These are phyloP conservation scores for Akebia trifoliata DNA, from an alignment of 164 flowering plant species.

Conservation along the genomic window DNA sequence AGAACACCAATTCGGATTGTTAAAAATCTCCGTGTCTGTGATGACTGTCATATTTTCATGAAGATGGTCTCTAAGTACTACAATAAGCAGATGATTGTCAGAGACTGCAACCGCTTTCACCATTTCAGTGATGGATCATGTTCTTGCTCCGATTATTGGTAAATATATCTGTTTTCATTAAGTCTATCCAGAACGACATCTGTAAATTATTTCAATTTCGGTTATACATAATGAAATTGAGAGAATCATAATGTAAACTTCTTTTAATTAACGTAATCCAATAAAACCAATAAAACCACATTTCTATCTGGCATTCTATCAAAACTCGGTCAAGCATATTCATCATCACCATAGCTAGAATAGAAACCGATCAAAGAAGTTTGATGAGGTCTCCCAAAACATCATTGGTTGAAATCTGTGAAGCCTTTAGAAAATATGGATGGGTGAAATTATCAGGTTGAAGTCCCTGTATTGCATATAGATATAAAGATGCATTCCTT, in stretches of 20 bases:
- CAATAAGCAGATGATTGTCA: constrained; percentile 16
- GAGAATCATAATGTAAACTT: too few relatives aligned
- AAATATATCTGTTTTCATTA: background rate
- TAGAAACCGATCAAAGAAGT: constrained; percentile 24
- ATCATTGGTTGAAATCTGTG: constrained; percentile 7
- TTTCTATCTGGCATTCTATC: constrained; percentile 23
- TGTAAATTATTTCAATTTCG: too few relatives aligned
- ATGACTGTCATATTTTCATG: constrained; percentile 25
- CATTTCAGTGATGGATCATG: constrained; percentile 26
- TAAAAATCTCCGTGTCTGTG: constrained; percentile 23
- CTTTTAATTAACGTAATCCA: too few relatives aligned
- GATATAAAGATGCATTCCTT: constrained; percentile 15
- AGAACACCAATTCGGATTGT: constrained; percentile 19
- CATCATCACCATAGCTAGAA: constrained; percentile 13
- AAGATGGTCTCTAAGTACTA: constrained; percentile 24
- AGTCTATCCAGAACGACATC: background rate
- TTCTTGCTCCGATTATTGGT: constrained; percentile 30
- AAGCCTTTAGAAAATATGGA: constrained; percentile 20
- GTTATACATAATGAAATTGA: too few relatives aligned
- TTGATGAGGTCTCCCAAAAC: constrained; percentile 19
- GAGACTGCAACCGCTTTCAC: constrained; percentile 27
- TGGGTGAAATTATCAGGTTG: constrained; percentile 24
- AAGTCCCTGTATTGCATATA: constrained; percentile 14
- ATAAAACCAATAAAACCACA: constrained; percentile 25
- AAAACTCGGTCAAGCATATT: constrained; percentile 16